phyloP scores from a whole-genome alignment of 2,329 filamentous ascomycete genomes.

The Colletotrichum incanum region DNA sequence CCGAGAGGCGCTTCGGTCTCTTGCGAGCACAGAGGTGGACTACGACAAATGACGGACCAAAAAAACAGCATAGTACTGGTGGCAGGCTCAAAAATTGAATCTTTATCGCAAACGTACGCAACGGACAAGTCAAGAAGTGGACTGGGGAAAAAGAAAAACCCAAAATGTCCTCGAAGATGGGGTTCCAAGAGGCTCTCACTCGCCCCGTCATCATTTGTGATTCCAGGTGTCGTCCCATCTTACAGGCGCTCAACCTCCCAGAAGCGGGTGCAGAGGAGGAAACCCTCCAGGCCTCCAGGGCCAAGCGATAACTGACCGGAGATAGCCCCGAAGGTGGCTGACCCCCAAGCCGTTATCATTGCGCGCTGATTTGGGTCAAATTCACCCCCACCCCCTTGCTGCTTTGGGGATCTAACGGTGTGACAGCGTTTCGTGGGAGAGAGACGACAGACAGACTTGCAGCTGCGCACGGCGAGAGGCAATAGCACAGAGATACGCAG shows the following conservation, averaged over 20 bases:
- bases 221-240: background rate
- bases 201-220: no score
- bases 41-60: background rate
- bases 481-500: no score
- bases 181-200: no score
- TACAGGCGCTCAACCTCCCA: background rate
- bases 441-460: no score
- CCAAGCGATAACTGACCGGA: background rate
- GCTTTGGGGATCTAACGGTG: no score
- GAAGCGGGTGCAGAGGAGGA: fast-evolving
- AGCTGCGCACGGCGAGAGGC: no score
- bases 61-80: background rate
- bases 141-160: background rate
- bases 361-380: no score
- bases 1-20: background rate
- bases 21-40: background rate
- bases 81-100: background rate
- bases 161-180: background rate
- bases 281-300: background rate
- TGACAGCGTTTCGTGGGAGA: no score
- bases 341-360: no score
- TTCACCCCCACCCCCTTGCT: no score
- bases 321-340: background rate
- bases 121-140: background rate
- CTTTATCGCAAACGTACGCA: background rate